Evolutionary conservation across 2,329 filamentous ascomycete species (phyloP).

Genomic region (Calcarisporium arbuscula): DNA sequence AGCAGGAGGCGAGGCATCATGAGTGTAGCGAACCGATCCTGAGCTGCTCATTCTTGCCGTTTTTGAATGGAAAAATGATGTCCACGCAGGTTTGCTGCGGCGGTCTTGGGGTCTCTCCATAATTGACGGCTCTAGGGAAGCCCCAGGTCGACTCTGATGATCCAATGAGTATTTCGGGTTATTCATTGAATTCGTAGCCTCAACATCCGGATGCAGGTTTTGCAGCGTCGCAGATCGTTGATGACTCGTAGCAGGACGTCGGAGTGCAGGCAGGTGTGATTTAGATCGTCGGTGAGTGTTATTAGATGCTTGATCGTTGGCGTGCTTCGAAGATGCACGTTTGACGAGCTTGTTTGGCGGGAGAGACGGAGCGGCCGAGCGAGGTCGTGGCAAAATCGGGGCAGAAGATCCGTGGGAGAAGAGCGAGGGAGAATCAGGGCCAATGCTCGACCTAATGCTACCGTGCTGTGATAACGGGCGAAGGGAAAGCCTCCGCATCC

Average conservation of each 20-base stretch:
- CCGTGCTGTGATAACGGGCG: constrained; percentile 60
- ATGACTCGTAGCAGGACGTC: constrained; percentile 72
- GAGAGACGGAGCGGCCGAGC: constrained; percentile 34
- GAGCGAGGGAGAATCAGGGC: constrained; percentile 59
- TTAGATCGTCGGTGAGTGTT: constrained; percentile 43
- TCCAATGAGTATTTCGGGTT: constrained; percentile 28
- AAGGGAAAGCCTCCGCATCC: constrained; percentile 65
- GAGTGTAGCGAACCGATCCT: constrained; percentile 16
- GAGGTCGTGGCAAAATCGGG: constrained; percentile 48
- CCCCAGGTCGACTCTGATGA: constrained; percentile 23
- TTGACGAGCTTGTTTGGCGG: constrained; percentile 75
- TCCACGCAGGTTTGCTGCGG: constrained; percentile 31
- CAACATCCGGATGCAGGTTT: constrained; percentile 33
- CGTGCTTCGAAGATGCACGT: constrained; percentile 53
- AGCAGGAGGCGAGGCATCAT: constrained; percentile 19
- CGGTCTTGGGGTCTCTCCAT: constrained; percentile 13
- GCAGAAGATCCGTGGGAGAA: constrained; percentile 62
- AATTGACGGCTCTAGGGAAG: constrained; percentile 20
- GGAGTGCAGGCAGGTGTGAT: constrained; percentile 59
- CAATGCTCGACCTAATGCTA: constrained; percentile 57
- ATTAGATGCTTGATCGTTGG: constrained; percentile 32
- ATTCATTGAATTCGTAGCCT: constrained; percentile 14
- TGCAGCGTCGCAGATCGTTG: constrained; percentile 68
- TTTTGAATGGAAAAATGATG: constrained; percentile 50
- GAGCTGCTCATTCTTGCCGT: constrained; percentile 20